Base-by-base conservation (phyloP, 768 basidiomycete genomes). In the Melanogaster broomeanus region DNA sequence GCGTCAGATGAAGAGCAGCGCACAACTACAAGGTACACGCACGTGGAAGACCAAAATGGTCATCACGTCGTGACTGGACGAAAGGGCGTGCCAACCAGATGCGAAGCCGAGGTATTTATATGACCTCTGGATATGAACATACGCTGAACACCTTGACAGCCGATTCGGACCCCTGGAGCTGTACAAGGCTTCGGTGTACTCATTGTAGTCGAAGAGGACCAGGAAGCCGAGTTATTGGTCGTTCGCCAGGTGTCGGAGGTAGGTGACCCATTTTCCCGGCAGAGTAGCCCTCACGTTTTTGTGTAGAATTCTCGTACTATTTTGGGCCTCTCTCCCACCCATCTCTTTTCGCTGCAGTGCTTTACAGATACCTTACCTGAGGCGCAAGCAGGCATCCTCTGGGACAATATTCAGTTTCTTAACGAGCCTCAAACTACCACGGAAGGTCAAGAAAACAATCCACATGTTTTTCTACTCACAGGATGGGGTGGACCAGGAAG, bases 201-300 rank as follows among this genome's bases (percentile, higher is more conserved):
- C 4, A 78, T 93, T 44, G 87, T 79, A 1, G 70, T 91, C 1
- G 83, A 87, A 52, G 82, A 88, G 57, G 65, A 78, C 16, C 72
- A 77, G 8, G 81, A 77, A 9, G 81, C 66, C 2, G 81, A 74
- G 0, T 70, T 73, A 3, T 68, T 91, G 12, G 57, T 77, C 7
- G 88, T 93, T 33, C 77, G 83, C 12, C 90, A 92, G 61, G 88
- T 89, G 0, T 92, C 90, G 25, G 90, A 91, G 75, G 89, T 88
- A 63, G 48, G 71, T 57, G 21, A 25, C 42, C 30, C 10, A 6
- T 45, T 40, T 43, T 12, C 12, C n/a, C 28, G 16, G 28, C 45
- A 15, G 22, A 8, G 33, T 22, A 45, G 41, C 39, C 28, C 48
- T 16, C 35, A 18, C 15, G 39, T 35, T 6, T 18, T n/a, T 35